Conservation (phyloP, 345 rosid genomes). For the Hibiscus tridactylites region DNA sequence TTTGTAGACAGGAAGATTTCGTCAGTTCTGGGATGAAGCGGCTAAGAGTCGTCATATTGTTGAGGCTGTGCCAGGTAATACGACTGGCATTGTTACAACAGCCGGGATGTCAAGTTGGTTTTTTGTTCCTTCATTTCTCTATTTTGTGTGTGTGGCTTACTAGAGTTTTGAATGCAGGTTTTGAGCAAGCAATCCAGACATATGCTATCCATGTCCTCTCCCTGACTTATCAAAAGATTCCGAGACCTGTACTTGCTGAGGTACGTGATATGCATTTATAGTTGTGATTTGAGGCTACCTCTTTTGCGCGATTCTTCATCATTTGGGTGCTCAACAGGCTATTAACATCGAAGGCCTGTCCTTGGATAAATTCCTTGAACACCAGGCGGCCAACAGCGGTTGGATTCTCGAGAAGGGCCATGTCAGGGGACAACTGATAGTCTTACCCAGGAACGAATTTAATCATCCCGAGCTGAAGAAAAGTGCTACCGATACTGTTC, state of each 20-base stretch:
- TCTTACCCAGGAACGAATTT: conserved; percentile 58
- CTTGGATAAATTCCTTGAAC: conserved; percentile 82
- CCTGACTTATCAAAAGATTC: conserved; percentile 85
- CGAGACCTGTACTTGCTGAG: conserved; percentile 86
- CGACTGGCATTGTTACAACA: neutral
- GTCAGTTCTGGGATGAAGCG: conserved; percentile 93
- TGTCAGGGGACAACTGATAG: conserved; percentile 46
- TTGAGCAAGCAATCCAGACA: conserved; percentile 85
- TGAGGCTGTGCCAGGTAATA: conserved; percentile 87
- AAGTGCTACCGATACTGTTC: conserved; percentile 51
- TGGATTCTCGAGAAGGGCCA: conserved; percentile 76
- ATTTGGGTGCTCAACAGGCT: conserved; percentile 37
- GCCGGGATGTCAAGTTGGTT: neutral
- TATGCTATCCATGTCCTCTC: conserved; percentile 85
- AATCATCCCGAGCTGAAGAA: conserved; percentile 87
- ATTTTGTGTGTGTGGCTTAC: conserved; percentile 6
- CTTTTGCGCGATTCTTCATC: neutral
- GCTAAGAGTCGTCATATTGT: conserved; percentile 79
- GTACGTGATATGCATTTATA: conserved; percentile 30
- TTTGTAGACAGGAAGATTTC: conserved; percentile 83
- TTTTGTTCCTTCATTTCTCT: neutral
- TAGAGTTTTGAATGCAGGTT: conserved; percentile 49
- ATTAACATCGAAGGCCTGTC: conserved; percentile 72
- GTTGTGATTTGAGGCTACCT: neutral
- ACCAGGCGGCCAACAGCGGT: conserved; percentile 49